Evolutionary conservation across 225 moss, liverwort and hornwort genomes (phyloP).

Genomic region (Marchantia paleacea): DNA sequence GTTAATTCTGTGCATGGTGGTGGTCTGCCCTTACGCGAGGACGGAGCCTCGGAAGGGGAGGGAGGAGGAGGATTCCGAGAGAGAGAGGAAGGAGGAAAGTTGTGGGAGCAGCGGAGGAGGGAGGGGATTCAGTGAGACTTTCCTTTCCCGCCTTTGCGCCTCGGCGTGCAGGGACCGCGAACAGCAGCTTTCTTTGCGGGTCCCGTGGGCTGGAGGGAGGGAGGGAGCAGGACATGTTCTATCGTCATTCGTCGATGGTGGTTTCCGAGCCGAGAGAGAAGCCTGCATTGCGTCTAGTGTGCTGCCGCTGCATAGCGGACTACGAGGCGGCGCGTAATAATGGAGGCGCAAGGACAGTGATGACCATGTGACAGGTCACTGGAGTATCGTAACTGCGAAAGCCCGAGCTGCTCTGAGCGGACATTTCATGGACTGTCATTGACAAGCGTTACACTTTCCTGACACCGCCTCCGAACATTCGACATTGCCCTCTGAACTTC

Average conservation of each 20-base stretch:
- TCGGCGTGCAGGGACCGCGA: too few relatives aligned
- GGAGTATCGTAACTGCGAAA: not conserved
- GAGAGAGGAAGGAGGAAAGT: too few relatives aligned
- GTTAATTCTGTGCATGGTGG: not conserved
- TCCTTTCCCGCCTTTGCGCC: slow-evolving; percentile 1
- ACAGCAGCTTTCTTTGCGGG: too few relatives aligned
- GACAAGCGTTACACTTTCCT: not conserved
- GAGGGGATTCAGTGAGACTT: not conserved
- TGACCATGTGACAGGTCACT: not conserved
- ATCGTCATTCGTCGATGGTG: not conserved
- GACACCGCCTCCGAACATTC: not conserved
- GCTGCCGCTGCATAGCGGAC: not conserved
- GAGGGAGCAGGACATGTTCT: not conserved
- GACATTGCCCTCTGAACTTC: not conserved
- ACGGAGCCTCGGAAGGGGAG: not conserved
- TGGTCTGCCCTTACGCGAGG: not conserved
- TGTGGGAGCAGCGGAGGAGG: not conserved
- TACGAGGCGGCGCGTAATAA: slow-evolving; percentile 10
- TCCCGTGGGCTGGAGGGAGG: not conserved
- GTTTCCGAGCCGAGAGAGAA: not conserved
- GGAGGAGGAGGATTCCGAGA: too few relatives aligned
- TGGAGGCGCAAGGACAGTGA: not conserved
- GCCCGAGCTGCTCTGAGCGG: not conserved
- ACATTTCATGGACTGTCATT: not conserved
- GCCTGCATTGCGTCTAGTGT: not conserved